Conservation (phyloP, 345 rosid species). For the Sisymbrium irio region DNA sequence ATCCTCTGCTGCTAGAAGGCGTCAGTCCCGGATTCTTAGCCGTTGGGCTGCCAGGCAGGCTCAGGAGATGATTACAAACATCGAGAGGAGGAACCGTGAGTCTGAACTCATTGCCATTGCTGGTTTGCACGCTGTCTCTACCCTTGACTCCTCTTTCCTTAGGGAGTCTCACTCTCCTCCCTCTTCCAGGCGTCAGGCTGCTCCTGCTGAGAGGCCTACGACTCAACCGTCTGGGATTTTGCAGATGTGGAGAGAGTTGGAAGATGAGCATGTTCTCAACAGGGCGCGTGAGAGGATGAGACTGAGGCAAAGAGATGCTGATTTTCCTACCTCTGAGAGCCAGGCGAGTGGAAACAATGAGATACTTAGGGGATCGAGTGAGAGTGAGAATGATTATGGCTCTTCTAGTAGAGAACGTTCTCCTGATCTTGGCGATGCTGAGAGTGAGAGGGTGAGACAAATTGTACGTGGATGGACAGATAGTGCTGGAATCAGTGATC, state of each 20-base stretch:
- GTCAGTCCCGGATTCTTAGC: neutral
- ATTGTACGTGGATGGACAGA: neutral
- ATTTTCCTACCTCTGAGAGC: neutral
- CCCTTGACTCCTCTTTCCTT: conserved; percentile 1
- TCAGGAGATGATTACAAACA: conserved; percentile 6
- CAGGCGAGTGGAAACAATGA: neutral
- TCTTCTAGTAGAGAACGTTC: conserved; percentile 2
- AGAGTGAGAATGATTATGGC: conserved; percentile 9
- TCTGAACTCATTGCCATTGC: neutral
- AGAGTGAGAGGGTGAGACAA: conserved; percentile 3
- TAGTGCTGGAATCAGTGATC: neutral
- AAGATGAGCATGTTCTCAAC: neutral
- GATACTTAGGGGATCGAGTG: neutral
- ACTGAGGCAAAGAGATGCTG: neutral
- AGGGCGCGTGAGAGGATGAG: conserved; percentile 9
- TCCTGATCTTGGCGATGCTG: conserved; percentile 1
- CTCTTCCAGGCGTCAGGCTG: neutral
- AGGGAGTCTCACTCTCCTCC: neutral
- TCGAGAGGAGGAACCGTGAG: conserved; percentile 3
- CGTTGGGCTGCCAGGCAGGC: conserved; percentile 8
- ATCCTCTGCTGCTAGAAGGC: neutral
- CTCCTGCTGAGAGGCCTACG: neutral
- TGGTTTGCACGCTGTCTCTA: conserved; percentile 5
- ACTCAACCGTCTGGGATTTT: conserved; percentile 1
- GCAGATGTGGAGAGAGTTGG: conserved; percentile 10